Evolutionary conservation across 2,329 filamentous ascomycete genomes (phyloP).

Genomic region (Beauveria brongniartii): DNA sequence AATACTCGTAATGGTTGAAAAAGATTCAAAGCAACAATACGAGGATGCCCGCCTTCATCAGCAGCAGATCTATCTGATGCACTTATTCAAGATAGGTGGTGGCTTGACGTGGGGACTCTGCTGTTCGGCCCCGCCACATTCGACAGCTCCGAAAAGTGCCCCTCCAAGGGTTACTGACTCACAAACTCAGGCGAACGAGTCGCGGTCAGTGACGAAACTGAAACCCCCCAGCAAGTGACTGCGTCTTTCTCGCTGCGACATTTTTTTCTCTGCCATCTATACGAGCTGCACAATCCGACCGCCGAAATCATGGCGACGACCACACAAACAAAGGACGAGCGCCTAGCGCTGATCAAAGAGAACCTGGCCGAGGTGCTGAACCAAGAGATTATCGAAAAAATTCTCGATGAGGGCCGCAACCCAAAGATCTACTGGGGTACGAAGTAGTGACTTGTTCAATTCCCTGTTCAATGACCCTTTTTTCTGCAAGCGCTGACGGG

Average conservation of each 20-base stretch:
- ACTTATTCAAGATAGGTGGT: not conserved
- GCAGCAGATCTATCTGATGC: not conserved
- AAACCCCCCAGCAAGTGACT: not conserved
- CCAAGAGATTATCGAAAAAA: conserved; percentile 70
- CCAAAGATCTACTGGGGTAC: conserved; percentile 78
- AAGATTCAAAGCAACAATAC: not conserved
- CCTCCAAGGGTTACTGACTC: conserved; percentile 8
- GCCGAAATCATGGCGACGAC: conserved; percentile 8
- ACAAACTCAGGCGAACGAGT: not conserved
- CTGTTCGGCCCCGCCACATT: conserved; percentile 1
- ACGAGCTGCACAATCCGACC: not conserved
- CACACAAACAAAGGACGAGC: conserved; percentile 44
- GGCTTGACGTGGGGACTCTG: not conserved
- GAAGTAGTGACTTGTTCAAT: conserved; percentile 3
- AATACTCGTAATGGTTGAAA: not conserved
- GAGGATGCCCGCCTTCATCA: not conserved
- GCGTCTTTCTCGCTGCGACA: not conserved
- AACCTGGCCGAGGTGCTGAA: conserved; percentile 80
- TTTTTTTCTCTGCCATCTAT: not conserved
- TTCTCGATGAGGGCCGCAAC: conserved; percentile 61
- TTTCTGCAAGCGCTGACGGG: not conserved
- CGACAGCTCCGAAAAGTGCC: conserved; percentile 3
- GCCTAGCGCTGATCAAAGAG: conserved; percentile 66
- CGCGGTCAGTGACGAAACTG: not conserved
- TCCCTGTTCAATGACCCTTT: not conserved